Base-by-base conservation (phyloP, 2,329 filamentous ascomycete species). In the Plectosphaerella cucumerina region DNA sequence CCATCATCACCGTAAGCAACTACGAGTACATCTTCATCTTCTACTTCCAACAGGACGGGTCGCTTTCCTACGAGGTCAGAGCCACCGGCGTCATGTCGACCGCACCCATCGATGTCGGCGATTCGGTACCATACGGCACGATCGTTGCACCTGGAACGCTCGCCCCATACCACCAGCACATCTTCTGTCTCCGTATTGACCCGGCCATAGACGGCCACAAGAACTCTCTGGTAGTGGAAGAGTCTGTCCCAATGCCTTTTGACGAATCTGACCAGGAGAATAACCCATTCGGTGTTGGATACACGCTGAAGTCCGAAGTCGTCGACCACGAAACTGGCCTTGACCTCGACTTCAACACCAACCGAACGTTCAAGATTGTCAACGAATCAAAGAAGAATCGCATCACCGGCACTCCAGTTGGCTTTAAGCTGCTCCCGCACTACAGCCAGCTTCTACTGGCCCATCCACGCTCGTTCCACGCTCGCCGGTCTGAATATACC, bases 131-230 rank as follows among this genome's bases (percentile, higher is more conserved):
- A 0, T 86, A 78, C 60, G 83, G 82, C 10, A 87, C 81, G 41
- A 75, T 86, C n/a, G 84, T 89, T 1, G 75, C 76, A 0, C 77
- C 80, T 0, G 84, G 84, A 0, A 80, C 82, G 0, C 63, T 87
- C 5, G 85, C 84, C 0, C 81, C 82, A 20, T 84, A 86, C 60
- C 84, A 88, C 53, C 85, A 88, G 60, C 84, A 88, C 63, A 73
- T 88, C 35, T 87, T 88, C 60, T 77, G 72, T n/a, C 62, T 83
- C 26, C 75, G 84, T 1, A 78, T 87, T n/a, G 84, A 88, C 58
- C 81, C 83, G 0, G 78, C 81, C 3, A 70, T 87, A 39, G 82
- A 86, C 57, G 82, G 82, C 0, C 69, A 77, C 57, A 61, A 65
- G 2, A 86, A 86, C 62, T 78, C 79, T 0, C 65, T 84, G 1